Evolutionary conservation across 345 rosid genomes (phyloP), one percentile per base, ranked within the genome.

Genomic region (Lenwebbia sp.): DNA sequence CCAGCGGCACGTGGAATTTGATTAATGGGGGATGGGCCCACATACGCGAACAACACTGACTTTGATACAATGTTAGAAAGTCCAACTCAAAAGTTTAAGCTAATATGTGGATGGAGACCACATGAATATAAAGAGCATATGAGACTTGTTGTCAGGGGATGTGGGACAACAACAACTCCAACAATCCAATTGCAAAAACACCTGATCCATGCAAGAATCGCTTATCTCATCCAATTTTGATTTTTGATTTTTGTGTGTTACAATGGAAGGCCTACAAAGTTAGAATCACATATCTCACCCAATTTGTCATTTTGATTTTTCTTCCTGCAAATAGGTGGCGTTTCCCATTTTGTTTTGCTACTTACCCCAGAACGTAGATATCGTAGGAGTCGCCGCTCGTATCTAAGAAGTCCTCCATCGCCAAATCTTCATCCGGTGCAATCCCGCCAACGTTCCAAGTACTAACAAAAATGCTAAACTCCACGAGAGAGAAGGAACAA

Each of bases 391-490:
- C 88, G 83, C 90, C 88, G 83, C 86, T 74, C 37, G 89, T 89
- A 83, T 92, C 93, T 26, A 95, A 83, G 91, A 95, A 90, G 84
- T 94, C 98, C 78, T 91, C 93, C 92, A 96, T 89, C 65, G 94
- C 96, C 85, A 94, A 56, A 53, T 89, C 91, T 65, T 94, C 94
- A 11, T 84, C 75, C 30, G 98, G 98, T 84, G 91, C 94, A 88
- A 92, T 76, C 47, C 99, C 99, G 13, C 96, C 99, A 47, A 94
- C 98, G 87, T 96, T 96, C 98, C 99, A 95, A 58, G 99, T 94
- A 85, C 98, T 93, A 54, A 92, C 96, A 82, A 94, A 94, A 65
- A 94, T 87, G 91, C 98, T 96, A 83, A 5, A 62, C 6, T 56
- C 53, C 44, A 40, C 60, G 10, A 82, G 0, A 53, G 37, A 30